Base-by-base conservation (phyloP, 163 green algal species). In the Scenedesmus sp. region DNA sequence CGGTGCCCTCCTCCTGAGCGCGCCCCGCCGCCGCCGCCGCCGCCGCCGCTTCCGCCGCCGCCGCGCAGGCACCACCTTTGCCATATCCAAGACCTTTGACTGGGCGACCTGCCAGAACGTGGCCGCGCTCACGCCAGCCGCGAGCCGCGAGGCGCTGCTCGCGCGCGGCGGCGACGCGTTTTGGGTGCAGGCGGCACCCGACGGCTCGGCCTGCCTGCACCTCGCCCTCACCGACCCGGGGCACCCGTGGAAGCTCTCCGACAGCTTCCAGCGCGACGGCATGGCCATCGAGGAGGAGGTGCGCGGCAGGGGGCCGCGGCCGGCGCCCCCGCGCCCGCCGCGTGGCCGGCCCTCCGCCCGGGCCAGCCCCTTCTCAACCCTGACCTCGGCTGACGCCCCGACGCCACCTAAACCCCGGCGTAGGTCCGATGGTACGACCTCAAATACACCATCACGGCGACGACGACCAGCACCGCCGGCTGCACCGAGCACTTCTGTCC, bases 281-380 rank as follows among this genome's bases (percentile, higher is more conserved):
- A 39, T 79, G 57, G 70, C 70, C 36, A 54, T 79, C n/a, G 71
- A 79, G 4, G 58, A 79, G 51, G n/a, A 36, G 70, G 70, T 78
- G 44, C 29, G 29, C 10, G 39, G n/a, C n/a, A n/a, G n/a, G n/a
- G n/a, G n/a, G n/a, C n/a, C n/a, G n/a, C n/a, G n/a, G n/a, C n/a
- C n/a, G n/a, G n/a, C n/a, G n/a, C n/a, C n/a, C n/a, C n/a, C n/a
- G n/a, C n/a, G n/a, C n/a, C n/a, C n/a, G n/a, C n/a, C n/a, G n/a
- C n/a, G n/a, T n/a, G n/a, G n/a, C n/a, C n/a, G n/a, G n/a, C n/a
- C n/a, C n/a, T n/a, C n/a, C n/a, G n/a, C n/a, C n/a, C n/a, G n/a
- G n/a, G n/a, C n/a, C n/a, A n/a, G n/a, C n/a, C n/a, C n/a, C n/a
- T n/a, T n/a, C n/a, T n/a, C n/a, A n/a, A n/a, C n/a, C n/a, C n/a